phyloP scores from a whole-genome alignment of 495 filamentous ascomycete genomes.

The Stereocaulon alpinum region DNA sequence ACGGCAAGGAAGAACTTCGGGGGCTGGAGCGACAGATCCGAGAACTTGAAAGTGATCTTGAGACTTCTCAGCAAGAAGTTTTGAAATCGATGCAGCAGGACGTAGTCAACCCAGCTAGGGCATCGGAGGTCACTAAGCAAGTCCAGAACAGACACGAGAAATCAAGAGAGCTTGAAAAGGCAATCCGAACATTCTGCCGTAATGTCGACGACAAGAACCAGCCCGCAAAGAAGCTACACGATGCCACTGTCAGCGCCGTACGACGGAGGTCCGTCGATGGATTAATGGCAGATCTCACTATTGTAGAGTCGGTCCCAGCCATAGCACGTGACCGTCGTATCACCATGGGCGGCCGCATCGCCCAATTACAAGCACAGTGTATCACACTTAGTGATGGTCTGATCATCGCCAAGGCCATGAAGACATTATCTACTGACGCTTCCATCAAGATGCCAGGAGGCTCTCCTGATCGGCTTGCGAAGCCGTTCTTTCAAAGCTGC shows the following conservation, averaged over 20 bases:
- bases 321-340: slow-evolving; percentile 20
- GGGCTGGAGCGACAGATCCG: slow-evolving; percentile 34
- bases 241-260: slow-evolving; percentile 16
- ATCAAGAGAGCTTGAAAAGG: slow-evolving; percentile 12
- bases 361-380: slow-evolving; percentile 14
- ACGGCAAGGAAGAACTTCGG: slow-evolving; percentile 36
- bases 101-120: neutral
- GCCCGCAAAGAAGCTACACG: slow-evolving; percentile 22
- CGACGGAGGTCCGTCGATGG: slow-evolving; percentile 16
- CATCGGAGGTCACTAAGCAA: neutral
- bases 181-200: slow-evolving; percentile 11
- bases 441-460: slow-evolving; percentile 17
- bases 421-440: slow-evolving; percentile 3
- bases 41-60: slow-evolving; percentile 23
- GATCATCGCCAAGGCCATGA: slow-evolving; percentile 12
- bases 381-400: slow-evolving; percentile 17
- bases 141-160: neutral
- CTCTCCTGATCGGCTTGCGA: slow-evolving; percentile 11
- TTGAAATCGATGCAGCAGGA: neutral
- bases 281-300: slow-evolving; percentile 11
- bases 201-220: slow-evolving; percentile 21
- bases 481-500: slow-evolving; percentile 16
- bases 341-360: slow-evolving; percentile 14
- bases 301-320: slow-evolving; percentile 12
- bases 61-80: slow-evolving; percentile 14